Evolutionary conservation across 2,329 filamentous ascomycete genomes (phyloP).

Genomic region (Colletotrichum tabaci): DNA sequence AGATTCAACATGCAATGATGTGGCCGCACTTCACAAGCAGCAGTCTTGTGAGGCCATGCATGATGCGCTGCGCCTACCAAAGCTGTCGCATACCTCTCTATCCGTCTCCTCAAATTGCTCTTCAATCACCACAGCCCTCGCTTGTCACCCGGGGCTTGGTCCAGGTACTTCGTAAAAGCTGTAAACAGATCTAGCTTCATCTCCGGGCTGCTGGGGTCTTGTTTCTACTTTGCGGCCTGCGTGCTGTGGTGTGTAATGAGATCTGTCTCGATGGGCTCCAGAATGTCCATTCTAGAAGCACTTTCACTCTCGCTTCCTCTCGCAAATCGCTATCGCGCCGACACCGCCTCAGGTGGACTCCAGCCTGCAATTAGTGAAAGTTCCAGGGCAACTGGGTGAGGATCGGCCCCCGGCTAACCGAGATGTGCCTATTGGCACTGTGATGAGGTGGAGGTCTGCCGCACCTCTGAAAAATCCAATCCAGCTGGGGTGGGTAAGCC

Average conservation of each 20-base stretch:
- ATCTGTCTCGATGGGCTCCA: constrained; percentile 20
- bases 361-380: constrained; percentile 28
- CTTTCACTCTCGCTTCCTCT: constrained; percentile 37
- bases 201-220: constrained; percentile 30
- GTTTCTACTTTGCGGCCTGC: constrained; percentile 17
- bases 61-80: constrained; percentile 9
- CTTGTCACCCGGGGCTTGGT: constrained; percentile 11
- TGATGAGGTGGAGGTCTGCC: constrained; percentile 15
- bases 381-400: constrained; percentile 17
- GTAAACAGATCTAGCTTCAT: constrained; percentile 33
- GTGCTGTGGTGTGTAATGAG: constrained; percentile 30
- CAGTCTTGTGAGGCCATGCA: constrained; percentile 16
- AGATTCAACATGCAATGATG: constrained; percentile 9
- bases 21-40: constrained; percentile 13
- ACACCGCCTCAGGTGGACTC: constrained; percentile 38
- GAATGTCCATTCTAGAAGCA: constrained; percentile 32
- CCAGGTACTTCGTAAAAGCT: constrained; percentile 3
- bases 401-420: not conserved
- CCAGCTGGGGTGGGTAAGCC: not conserved
- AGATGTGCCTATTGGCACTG: constrained; percentile 16
- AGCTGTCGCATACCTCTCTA: constrained; percentile 5
- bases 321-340: constrained; percentile 11
- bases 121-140: not conserved
- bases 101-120: not conserved
- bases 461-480: constrained; percentile 30